Base-by-base conservation (phyloP, 768 basidiomycete genomes). In the Collybia mongolica region DNA sequence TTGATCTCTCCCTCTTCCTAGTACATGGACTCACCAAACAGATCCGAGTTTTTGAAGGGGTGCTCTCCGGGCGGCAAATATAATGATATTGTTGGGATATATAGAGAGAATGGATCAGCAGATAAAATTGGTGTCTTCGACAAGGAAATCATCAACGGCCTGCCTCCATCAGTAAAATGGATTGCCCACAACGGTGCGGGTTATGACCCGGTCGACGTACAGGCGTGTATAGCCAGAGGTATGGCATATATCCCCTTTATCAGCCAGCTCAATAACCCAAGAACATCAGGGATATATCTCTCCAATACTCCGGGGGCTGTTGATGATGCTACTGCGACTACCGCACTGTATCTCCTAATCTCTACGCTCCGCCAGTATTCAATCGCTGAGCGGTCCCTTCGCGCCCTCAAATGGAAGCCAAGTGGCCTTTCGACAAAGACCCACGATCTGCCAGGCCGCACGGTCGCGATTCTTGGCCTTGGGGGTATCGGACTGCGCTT, bases 141-240 rank as follows among this genome's bases (percentile, higher is more conserved):
- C 65, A 80, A 82, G 64, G 88, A 87, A 54, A 74, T 96, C 55
- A 75, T 97, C 55, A 67, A 74, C 43, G 81, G 77, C 0, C 73
- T 97, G 8, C 84, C 91, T 1, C 53, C 74, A 1, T 75, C 73
- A 17, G 77, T 95, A 54, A 84, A 85, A 60, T 93, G 88, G 86
- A 91, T 96, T 62, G 90, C 86, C 1, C 93, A 93, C 66, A 94
- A 94, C 50, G 94, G 93, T 9, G 93, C 94, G 0, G 93, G 94
- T 0, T 97, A 97, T 64, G 93, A 97, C 64, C 83, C 86, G 53
- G 86, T 96, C 55, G 88, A 94, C 60, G 82, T 93, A 14, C 65
- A 69, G 6, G 86, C 86, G 3, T 87, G 86, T 65, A 88, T 81
- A 60, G 80, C 75, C 8, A 78, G 77, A 66, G 89, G 90, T 88